These are phyloP conservation scores for Xerocomellus chrysenteron DNA, from an alignment of 768 basidiomycete species.

Conservation along the genomic window DNA sequence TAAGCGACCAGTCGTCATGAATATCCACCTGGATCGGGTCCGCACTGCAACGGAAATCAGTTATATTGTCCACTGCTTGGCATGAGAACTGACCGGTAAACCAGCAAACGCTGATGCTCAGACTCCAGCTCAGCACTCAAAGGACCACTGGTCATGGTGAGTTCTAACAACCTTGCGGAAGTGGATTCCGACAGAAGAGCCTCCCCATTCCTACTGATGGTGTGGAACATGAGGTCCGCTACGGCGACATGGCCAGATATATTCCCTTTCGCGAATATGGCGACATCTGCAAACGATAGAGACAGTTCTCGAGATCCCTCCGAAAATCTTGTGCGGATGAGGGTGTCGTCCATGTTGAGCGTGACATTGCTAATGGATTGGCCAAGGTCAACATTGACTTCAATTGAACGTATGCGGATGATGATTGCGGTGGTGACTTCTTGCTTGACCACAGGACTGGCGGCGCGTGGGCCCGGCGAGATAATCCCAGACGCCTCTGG, in stretches of 20 bases:
- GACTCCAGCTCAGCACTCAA: conserved; percentile 68
- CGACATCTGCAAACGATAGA: conserved; percentile 56
- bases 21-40: conserved; percentile 76
- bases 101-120: conserved; percentile 69
- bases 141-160: conserved; percentile 72
- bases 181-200: conserved; percentile 30
- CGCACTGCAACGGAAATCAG: conserved; percentile 45
- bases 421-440: conserved; percentile 62
- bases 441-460: conserved; percentile 29
- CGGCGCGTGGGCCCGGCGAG: conserved; percentile 12
- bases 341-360: conserved; percentile 60
- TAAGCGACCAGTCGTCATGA: conserved; percentile 77
- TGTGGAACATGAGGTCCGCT: conserved; percentile 74
- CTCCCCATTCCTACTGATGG: conserved; percentile 57
- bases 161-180: conserved; percentile 60
- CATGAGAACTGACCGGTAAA: conserved; percentile 60
- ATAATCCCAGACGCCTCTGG: conserved; percentile 21
- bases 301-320: conserved; percentile 62
- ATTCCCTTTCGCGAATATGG: conserved; percentile 62
- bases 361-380: conserved; percentile 76
- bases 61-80: not conserved
- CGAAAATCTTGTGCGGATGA: conserved; percentile 66
- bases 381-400: conserved; percentile 78
- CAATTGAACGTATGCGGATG: conserved; percentile 69
- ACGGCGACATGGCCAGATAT: conserved; percentile 67